Evolutionary conservation across 306 rosid species (phyloP).

Genomic region (Astragalus membranaceus): DNA sequence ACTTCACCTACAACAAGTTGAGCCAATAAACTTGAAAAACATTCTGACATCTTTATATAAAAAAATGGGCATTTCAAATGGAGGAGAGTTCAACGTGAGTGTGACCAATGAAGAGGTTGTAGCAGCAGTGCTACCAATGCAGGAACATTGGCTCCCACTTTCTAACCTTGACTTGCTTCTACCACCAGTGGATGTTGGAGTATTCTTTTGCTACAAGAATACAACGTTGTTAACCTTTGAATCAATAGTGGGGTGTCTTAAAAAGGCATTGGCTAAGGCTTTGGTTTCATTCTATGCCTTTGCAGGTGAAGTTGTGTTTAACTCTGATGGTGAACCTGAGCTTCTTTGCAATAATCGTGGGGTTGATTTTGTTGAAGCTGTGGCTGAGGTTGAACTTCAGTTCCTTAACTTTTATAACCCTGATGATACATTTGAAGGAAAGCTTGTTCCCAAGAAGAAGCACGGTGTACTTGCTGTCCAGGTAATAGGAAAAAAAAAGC

Average conservation of each 20-base stretch:
- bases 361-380: constrained; percentile 67
- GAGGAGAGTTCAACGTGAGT: constrained; percentile 22
- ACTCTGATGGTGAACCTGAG: constrained; percentile 59
- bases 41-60: too few relatives aligned
- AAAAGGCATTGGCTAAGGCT: constrained; percentile 44
- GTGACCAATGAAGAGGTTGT: constrained; percentile 46
- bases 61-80: constrained; percentile 11
- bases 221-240: constrained; percentile 3
- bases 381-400: constrained; percentile 44
- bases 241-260: constrained; percentile 34
- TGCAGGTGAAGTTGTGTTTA: constrained; percentile 54
- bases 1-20: not conserved
- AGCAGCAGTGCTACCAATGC: constrained; percentile 51
- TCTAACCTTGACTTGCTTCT: constrained; percentile 76
- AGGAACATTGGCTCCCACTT: constrained; percentile 65
- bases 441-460: constrained; percentile 53
- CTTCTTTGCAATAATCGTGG: constrained; percentile 71
- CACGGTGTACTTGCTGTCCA: constrained; percentile 66
- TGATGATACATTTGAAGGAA: constrained; percentile 48
- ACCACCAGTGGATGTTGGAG: constrained; percentile 53
- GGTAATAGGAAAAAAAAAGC: too few relatives aligned
- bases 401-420: constrained; percentile 55
- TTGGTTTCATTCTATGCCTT: constrained; percentile 49
- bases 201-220: constrained; percentile 61
- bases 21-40: not conserved